Conservation (phyloP, 2,329 filamentous ascomycete genomes). For the Cladosporium sp. region DNA sequence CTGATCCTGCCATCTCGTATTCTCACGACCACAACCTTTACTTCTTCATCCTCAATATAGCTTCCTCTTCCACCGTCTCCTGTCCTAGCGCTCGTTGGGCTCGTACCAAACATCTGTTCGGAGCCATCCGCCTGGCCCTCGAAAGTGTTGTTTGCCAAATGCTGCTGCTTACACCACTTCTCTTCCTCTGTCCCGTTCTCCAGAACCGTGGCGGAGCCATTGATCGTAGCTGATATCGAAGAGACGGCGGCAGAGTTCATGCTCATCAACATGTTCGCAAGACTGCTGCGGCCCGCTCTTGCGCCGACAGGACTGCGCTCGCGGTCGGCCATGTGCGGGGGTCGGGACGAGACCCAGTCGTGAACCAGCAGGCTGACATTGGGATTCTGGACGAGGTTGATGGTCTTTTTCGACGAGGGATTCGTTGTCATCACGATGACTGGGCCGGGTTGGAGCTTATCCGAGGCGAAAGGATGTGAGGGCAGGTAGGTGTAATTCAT, state of each 20-base stretch:
- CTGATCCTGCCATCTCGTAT: slow-evolving; percentile 82
- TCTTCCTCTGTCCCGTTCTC: slow-evolving; percentile 73
- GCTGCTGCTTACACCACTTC: slow-evolving; percentile 70
- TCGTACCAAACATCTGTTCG: slow-evolving; percentile 18
- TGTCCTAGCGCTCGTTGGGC: slow-evolving; percentile 21
- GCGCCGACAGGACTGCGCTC: slow-evolving; percentile 54
- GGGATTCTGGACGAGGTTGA: slow-evolving; percentile 76
- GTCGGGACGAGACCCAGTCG: slow-evolving; percentile 93
- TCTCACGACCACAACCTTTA: slow-evolving; percentile 77
- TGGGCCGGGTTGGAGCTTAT: slow-evolving; percentile 27
- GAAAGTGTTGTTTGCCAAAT: slow-evolving; percentile 81
- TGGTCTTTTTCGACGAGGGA: slow-evolving; percentile 68
- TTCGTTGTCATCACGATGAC: slow-evolving; percentile 90
- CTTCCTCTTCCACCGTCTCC: slow-evolving; percentile 50
- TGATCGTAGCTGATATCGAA: slow-evolving; percentile 88
- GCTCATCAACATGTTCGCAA: slow-evolving; percentile 79
- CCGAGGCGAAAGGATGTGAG: slow-evolving; percentile 21
- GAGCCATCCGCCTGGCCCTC: slow-evolving; percentile 16
- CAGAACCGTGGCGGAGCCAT: slow-evolving; percentile 73
- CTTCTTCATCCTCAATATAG: slow-evolving; percentile 75
- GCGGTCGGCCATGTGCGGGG: slow-evolving; percentile 52
- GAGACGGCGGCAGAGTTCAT: slow-evolving; percentile 84
- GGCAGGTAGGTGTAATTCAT: slow-evolving; percentile 99
- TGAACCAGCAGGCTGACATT: slow-evolving; percentile 92
- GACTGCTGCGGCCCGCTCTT: slow-evolving; percentile 56